These are phyloP conservation scores for Pseudozyma flocculosa DNA, from an alignment of 1,284 basidiomycete genomes.

Conservation along the genomic window DNA sequence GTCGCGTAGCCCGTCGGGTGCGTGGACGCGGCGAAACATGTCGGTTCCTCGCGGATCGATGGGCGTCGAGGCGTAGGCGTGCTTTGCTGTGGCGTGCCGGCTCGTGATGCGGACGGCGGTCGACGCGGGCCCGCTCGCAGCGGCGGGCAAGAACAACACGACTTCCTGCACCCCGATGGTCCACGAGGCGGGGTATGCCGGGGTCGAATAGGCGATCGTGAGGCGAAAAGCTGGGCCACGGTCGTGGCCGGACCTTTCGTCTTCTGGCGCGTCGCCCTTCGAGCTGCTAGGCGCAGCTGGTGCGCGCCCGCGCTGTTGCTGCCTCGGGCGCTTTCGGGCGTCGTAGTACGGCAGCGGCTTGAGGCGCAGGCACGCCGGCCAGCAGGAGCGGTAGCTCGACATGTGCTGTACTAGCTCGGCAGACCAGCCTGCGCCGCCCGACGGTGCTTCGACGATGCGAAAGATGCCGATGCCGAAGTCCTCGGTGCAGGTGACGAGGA, in stretches of 20 bases:
- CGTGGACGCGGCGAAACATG: constrained; percentile 13
- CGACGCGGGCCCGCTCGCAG: not conserved
- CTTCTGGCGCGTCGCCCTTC: not conserved
- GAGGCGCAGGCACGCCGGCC: constrained; percentile 36
- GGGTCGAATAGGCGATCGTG: constrained; percentile 50
- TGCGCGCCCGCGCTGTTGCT: not conserved
- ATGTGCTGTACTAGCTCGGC: constrained; percentile 12
- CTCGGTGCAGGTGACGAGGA: constrained; percentile 50
- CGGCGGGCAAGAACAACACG: constrained; percentile 17
- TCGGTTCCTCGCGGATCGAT: constrained; percentile 17
- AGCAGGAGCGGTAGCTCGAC: constrained; percentile 24
- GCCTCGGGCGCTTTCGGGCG: constrained; percentile 9
- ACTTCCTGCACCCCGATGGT: constrained; percentile 53
- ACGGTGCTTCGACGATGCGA: constrained; percentile 2
- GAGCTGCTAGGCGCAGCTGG: not conserved
- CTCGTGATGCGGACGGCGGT: constrained; percentile 20
- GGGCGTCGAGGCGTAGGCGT: constrained; percentile 16
- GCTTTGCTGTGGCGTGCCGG: constrained; percentile 17
- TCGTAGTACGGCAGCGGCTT: constrained; percentile 36
- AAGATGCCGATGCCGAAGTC: constrained; percentile 45
- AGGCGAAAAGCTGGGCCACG: constrained; percentile 28
- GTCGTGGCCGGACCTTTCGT: not conserved
- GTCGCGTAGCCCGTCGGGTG: not conserved
- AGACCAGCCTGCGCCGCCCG: not conserved
- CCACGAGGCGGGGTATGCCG: constrained; percentile 48